Base-by-base conservation (phyloP, 2,329 filamentous ascomycete genomes). In the Epichloe hybrida region DNA sequence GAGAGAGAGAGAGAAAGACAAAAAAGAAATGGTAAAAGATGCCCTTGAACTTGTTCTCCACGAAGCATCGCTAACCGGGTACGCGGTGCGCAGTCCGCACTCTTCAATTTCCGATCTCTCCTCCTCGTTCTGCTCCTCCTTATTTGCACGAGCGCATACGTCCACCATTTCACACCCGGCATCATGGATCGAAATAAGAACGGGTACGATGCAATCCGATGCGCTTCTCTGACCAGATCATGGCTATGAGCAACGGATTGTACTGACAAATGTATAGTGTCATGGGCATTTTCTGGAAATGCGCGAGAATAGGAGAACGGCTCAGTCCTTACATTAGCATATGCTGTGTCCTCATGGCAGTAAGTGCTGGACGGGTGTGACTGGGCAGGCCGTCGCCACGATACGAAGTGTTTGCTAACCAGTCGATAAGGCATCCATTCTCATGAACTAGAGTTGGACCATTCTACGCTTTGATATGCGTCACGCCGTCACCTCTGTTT, bases 61-160 rank as follows among this genome's bases (percentile, higher is more conserved):
- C 7, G 38, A 40, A 42, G n/a, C 38, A 48, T 36, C 38, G 37
- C 36, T 49, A 21, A 52, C 34, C 39, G 46, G 55, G 15, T 11
- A 3, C 27, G 27, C 17, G 27, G 31, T 15, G 21, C 17, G 17
- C 62, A 96, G 93, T 86, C 93, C 53, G 93, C 93, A 50, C 84
- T 98, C 63, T 96, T 98, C 83, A 97, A 97, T 73, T 97, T 98
- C 75, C 89, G 96, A 70, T 95, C 89, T 53, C 85, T 97, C 59
- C 80, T 98, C 60, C 81, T 97, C 61, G 91, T 96, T 58, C 82
- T 98, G 62, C 82, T 98, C 48, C 84, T 98, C 59, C 81, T 94
- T 60, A 94, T 97, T 64, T 98, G 93, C 78, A 96, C 93, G 52
- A 90, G 87, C 69, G 83, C 93, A 55, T 97, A 98, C 71, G 79